These are phyloP conservation scores for Boletus pseudopeckii DNA, from an alignment of 768 basidiomycete genomes.

Conservation along the genomic window DNA sequence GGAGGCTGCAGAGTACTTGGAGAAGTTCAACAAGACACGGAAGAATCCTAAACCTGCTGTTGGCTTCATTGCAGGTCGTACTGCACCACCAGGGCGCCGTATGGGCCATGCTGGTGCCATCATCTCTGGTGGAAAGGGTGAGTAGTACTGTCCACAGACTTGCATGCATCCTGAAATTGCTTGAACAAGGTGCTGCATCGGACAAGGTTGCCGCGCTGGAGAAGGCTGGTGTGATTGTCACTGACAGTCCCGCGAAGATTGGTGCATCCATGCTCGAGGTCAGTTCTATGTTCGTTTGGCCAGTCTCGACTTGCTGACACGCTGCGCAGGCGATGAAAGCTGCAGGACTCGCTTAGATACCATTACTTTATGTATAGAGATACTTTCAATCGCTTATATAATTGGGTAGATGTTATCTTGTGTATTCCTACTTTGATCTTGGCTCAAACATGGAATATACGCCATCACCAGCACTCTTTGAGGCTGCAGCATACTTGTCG, in stretches of 20 bases:
- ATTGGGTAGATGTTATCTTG: conserved; percentile 24
- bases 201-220: conserved; percentile 94
- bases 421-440: not conserved
- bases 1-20: conserved; percentile 95
- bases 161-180: not conserved
- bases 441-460: conserved; percentile 23
- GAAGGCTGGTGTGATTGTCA: conserved; percentile 89
- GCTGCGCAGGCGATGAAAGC: conserved; percentile 67
- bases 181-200: conserved; percentile 66
- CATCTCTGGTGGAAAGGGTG: conserved; percentile 95
- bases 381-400: conserved; percentile 33
- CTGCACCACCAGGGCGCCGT: conserved; percentile 94
- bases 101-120: conserved; percentile 99
- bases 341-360: conserved; percentile 61
- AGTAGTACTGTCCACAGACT: conserved; percentile 9
- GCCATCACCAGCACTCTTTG: conserved; percentile 45
- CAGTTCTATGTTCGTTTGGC: conserved; percentile 14
- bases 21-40: conserved; percentile 87
- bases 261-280: conserved; percentile 88
- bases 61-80: conserved; percentile 96
- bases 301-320: conserved; percentile 3
- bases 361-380: conserved; percentile 13
- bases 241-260: conserved; percentile 94
- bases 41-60: conserved; percentile 91
- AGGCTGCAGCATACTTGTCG: conserved; percentile 65